Conservation (phyloP, 2,329 filamentous ascomycete species). For the Scytalidium lignicola region DNA sequence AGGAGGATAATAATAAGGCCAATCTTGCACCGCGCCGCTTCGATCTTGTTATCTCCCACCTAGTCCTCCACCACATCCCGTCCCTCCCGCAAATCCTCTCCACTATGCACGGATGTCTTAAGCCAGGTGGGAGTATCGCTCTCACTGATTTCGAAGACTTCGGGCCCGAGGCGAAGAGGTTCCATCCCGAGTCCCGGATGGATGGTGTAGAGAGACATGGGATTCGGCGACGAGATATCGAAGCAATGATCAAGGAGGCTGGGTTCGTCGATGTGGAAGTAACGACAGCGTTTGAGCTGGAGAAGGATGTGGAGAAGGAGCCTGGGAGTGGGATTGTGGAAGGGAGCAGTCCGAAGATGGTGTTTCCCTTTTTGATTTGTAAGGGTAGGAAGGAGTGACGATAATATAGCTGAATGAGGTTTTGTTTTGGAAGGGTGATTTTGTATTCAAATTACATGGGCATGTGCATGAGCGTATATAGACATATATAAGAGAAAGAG, state of each 20-base stretch:
- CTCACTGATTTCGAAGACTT: conserved; percentile 55
- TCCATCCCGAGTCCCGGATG: conserved; percentile 48
- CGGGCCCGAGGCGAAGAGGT: conserved; percentile 44
- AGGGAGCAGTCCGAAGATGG: conserved; percentile 24
- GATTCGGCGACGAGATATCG: conserved; percentile 36
- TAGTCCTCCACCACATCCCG: conserved; percentile 52
- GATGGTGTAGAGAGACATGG: conserved; percentile 50
- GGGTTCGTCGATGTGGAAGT: conserved; percentile 46
- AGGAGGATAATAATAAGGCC: background rate
- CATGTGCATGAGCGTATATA: background rate
- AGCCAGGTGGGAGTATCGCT: conserved; percentile 41
- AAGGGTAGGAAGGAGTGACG: conserved; percentile 23
- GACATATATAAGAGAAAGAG: background rate
- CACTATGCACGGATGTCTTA: conserved; percentile 42
- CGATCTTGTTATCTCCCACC: conserved; percentile 46
- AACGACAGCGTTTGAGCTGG: conserved; percentile 41
- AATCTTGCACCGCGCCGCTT: conserved; percentile 30
- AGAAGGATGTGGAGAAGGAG: conserved; percentile 43
- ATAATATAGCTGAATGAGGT: background rate
- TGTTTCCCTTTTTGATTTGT: conserved; percentile 36
- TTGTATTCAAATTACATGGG: no score
- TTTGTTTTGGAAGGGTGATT: no score
- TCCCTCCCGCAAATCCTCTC: conserved; percentile 36
- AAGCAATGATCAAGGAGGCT: conserved; percentile 36
- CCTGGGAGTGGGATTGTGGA: conserved; percentile 30